These are phyloP conservation scores for Xylaria intraflava DNA, from an alignment of 495 filamentous ascomycete genomes.

Conservation along the genomic window DNA sequence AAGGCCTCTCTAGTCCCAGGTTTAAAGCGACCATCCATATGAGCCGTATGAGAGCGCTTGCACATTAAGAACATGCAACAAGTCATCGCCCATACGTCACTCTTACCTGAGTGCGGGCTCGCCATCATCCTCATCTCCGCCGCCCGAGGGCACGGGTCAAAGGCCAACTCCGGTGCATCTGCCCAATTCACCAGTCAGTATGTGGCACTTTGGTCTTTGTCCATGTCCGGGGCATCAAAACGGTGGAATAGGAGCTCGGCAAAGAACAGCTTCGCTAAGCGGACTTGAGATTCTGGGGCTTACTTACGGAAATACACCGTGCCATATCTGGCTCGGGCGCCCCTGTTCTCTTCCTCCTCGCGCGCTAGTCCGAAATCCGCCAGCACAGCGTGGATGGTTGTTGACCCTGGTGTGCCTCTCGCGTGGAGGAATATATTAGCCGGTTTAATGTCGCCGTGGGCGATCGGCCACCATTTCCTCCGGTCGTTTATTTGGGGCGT, in stretches of 20 bases:
- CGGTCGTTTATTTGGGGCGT: background rate
- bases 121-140: background rate
- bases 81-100: conserved; percentile 20
- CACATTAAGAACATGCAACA: conserved; percentile 13
- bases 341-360: background rate
- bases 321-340: background rate
- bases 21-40: background rate
- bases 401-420: background rate
- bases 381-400: conserved; percentile 22
- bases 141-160: conserved; percentile 9
- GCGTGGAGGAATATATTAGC: conserved; percentile 26
- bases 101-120: conserved; percentile 9
- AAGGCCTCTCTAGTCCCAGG: background rate
- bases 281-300: background rate
- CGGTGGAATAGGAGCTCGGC: background rate
- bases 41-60: background rate
- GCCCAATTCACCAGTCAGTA: background rate
- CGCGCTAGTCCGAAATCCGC: conserved; percentile 28
- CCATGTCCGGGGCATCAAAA: background rate
- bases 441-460: conserved; percentile 28
- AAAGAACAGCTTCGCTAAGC: background rate
- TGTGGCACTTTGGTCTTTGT: conserved; percentile 3
- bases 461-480: conserved; percentile 16
- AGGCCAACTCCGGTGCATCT: conserved; percentile 11
- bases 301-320: background rate